These are phyloP conservation scores for Blastomyces percursus DNA, from an alignment of 2,329 filamentous ascomycete genomes.

Conservation along the genomic window DNA sequence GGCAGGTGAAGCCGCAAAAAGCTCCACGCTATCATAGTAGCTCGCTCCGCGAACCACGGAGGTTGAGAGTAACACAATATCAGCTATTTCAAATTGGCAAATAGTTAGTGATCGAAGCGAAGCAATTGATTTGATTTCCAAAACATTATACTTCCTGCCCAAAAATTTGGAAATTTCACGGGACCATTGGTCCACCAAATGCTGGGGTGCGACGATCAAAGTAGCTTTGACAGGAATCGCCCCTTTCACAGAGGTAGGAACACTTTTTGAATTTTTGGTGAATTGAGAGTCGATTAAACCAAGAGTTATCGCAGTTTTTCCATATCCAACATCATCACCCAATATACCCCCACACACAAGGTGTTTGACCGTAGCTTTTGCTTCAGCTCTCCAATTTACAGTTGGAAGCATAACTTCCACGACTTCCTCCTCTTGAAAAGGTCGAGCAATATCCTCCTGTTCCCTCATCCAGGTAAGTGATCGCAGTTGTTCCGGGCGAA, in stretches of 20 bases:
- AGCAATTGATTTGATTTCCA: constrained; percentile 33
- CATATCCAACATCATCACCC: constrained; percentile 55
- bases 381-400: constrained; percentile 49
- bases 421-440: constrained; percentile 44
- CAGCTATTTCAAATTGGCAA: constrained; percentile 36
- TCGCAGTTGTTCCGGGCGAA: constrained; percentile 44
- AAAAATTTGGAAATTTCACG: constrained; percentile 45
- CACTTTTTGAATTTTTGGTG: constrained; percentile 15
- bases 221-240: constrained; percentile 44
- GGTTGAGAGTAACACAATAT: constrained; percentile 48
- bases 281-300: constrained; percentile 44
- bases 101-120: constrained; percentile 36
- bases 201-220: constrained; percentile 47
- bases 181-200: constrained; percentile 49
- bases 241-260: constrained; percentile 11
- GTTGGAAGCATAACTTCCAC: constrained; percentile 44
- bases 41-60: constrained; percentile 35
- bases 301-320: constrained; percentile 53
- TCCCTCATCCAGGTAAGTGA: constrained; percentile 50
- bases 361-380: constrained; percentile 24
- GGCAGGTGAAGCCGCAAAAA: constrained; percentile 40
- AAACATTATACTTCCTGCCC: constrained; percentile 32
- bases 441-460: constrained; percentile 37
- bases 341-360: constrained; percentile 48
- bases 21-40: constrained; percentile 43